Conservation (phyloP, 108 stramenopile genomes). For the Pseudonitzschia pungens region DNA sequence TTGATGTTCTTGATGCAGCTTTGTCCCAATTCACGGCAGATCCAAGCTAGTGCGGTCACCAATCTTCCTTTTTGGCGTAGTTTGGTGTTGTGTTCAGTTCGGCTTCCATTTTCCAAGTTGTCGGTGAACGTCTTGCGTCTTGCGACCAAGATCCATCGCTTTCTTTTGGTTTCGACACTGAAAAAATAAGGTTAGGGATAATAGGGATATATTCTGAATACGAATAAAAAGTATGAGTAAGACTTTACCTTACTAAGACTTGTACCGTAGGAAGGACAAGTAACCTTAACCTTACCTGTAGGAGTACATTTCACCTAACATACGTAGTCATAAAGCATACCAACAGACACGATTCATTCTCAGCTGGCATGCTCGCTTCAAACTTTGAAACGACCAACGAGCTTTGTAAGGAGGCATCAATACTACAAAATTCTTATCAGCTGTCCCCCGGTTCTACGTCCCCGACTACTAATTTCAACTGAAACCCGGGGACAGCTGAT, state of each 20-base stretch:
- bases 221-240: too few relatives aligned
- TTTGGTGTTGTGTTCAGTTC: background rate
- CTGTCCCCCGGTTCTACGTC: too few relatives aligned
- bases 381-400: constrained; percentile 10
- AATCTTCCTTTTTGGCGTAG: background rate
- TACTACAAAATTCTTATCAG: too few relatives aligned
- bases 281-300: too few relatives aligned
- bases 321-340: too few relatives aligned
- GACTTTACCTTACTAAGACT: too few relatives aligned
- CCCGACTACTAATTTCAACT: too few relatives aligned
- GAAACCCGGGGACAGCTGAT: too few relatives aligned
- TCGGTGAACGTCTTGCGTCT: constrained; percentile 6
- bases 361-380: background rate
- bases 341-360: background rate
- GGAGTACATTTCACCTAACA: too few relatives aligned
- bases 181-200: constrained; percentile 8
- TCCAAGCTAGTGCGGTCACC: background rate
- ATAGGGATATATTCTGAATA: too few relatives aligned
- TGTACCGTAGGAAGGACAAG: too few relatives aligned
- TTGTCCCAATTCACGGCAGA: background rate
- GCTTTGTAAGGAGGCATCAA: background rate
- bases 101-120: too few relatives aligned
- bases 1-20: background rate
- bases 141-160: constrained; percentile 1
- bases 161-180: constrained; percentile 2